Evolutionary conservation across 23 red algal genomes (phyloP).

Genomic region (Pyropia yezoensis): DNA sequence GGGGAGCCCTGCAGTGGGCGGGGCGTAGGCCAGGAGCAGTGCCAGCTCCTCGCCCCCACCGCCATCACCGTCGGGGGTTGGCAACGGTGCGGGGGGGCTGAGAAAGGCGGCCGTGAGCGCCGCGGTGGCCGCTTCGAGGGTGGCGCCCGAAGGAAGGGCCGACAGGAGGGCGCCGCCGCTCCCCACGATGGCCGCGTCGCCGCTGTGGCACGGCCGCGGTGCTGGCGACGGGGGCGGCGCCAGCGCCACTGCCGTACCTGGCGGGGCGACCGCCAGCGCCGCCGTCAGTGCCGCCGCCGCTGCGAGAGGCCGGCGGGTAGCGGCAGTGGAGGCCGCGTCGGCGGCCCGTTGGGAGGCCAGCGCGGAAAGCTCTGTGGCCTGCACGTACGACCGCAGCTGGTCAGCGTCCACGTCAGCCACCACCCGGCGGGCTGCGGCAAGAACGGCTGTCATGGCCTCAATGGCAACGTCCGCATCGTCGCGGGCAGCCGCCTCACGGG

Average conservation of each 20-base stretch:
- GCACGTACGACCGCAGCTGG: constrained; percentile 36
- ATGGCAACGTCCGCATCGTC: constrained; percentile 13
- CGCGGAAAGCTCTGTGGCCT: constrained; percentile 30
- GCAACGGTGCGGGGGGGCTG: too few species aligned
- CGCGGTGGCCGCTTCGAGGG: too few species aligned
- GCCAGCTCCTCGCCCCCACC: too few species aligned
- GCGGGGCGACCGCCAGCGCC: constrained; percentile 38
- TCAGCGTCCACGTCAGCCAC: constrained; percentile 26
- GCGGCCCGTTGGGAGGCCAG: constrained; percentile 21
- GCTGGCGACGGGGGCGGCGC: not conserved
- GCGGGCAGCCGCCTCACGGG: constrained; percentile 1
- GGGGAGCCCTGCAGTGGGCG: too few species aligned
- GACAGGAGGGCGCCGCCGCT: too few species aligned
- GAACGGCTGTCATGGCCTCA: constrained; percentile 12
- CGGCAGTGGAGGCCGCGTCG: too few species aligned
- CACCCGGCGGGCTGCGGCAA: constrained; percentile 10
- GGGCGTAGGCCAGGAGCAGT: too few species aligned
- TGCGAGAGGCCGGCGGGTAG: constrained; percentile 13
- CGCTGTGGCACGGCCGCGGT: not conserved
- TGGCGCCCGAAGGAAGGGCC: too few species aligned
- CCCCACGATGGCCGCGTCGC: too few species aligned
- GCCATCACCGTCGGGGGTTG: too few species aligned
- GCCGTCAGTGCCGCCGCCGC: constrained; percentile 18
- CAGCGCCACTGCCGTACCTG: constrained; percentile 32
- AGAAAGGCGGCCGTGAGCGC: too few species aligned